Conservation (phyloP, 441 rosid genomes). For the Kokia cookei region DNA sequence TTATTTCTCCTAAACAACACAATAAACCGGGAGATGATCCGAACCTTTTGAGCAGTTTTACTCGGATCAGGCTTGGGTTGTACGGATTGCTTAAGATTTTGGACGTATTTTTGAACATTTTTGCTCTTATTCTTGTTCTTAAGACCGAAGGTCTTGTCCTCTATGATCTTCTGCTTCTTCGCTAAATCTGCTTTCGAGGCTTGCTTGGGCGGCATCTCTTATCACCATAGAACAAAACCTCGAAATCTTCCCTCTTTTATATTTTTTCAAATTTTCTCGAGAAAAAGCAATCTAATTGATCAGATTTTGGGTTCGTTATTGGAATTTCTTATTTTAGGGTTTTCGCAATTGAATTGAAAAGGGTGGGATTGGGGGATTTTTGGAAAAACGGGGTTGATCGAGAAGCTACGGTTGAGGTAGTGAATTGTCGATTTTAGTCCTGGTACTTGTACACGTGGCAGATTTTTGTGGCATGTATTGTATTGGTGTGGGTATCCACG, state of each 20-base stretch:
- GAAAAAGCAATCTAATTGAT: neutral
- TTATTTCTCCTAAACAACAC: neutral
- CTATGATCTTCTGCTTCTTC: slow-evolving; percentile 93
- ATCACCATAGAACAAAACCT: neutral
- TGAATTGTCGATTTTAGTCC: slow-evolving; percentile 3
- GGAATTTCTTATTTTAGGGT: neutral
- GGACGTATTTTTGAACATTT: slow-evolving; percentile 93
- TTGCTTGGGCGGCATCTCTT: slow-evolving; percentile 89
- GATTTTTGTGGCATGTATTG: neutral
- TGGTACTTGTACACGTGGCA: slow-evolving; percentile 1
- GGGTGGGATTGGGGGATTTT: neutral
- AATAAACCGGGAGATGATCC: neutral
- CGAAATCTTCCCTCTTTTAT: neutral
- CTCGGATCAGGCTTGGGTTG: slow-evolving; percentile 70
- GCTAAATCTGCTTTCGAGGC: slow-evolving; percentile 74
- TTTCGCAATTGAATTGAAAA: neutral
- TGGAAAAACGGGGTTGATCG: neutral
- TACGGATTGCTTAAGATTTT: slow-evolving; percentile 74
- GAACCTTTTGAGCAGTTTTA: slow-evolving; percentile 74
- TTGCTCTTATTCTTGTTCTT: slow-evolving; percentile 97
- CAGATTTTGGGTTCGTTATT: neutral
- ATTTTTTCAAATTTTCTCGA: neutral
- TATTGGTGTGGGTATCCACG: neutral
- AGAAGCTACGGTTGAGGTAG: neutral
- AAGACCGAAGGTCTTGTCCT: slow-evolving; percentile 95